A percentile compares a stretch with the other conserved stretches of the same genome.
Conservation (phyloP, 768 basidiomycete genomes). For the Cyclocybe cylindracea region DNA sequence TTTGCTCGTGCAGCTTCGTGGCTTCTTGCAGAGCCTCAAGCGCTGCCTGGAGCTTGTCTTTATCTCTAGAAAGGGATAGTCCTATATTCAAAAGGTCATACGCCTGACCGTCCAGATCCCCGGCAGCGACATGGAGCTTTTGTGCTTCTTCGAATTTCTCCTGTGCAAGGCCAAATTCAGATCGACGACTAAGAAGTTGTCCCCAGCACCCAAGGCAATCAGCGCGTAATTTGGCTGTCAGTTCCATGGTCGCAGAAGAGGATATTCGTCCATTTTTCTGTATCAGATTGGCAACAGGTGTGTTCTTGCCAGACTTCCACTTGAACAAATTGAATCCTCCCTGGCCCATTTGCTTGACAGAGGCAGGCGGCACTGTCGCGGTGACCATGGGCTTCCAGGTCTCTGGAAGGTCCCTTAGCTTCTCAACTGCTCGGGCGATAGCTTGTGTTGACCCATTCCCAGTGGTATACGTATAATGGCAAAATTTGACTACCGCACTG, state of each 20-base stretch:
- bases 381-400: slow-evolving; percentile 4
- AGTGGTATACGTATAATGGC: slow-evolving; percentile 23
- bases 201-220: slow-evolving; percentile 29
- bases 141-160: slow-evolving; percentile 21
- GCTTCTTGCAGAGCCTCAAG: slow-evolving; percentile 15
- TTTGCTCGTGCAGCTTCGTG: slow-evolving; percentile 16
- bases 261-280: neutral
- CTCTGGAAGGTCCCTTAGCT: neutral
- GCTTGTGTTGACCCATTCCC: slow-evolving; percentile 20
- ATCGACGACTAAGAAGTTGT: slow-evolving; percentile 24
- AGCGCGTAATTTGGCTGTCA: slow-evolving; percentile 16
- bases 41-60: slow-evolving; percentile 9
- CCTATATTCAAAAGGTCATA: slow-evolving; percentile 29
- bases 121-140: slow-evolving; percentile 20
- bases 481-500: slow-evolving; percentile 21
- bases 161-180: slow-evolving; percentile 18
- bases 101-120: slow-evolving; percentile 24
- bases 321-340: neutral
- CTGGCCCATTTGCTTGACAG: neutral
- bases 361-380: neutral
- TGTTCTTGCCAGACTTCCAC: neutral
- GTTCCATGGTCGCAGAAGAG: neutral
- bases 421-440: slow-evolving; percentile 18
- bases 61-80: slow-evolving; percentile 15
- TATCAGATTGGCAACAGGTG: neutral